A percentile compares a stretch with the other conserved stretches of the same genome.
Evolutionary conservation across 2,329 filamentous ascomycete species (phyloP).

Genomic region (Colletotrichum noveboracense): DNA sequence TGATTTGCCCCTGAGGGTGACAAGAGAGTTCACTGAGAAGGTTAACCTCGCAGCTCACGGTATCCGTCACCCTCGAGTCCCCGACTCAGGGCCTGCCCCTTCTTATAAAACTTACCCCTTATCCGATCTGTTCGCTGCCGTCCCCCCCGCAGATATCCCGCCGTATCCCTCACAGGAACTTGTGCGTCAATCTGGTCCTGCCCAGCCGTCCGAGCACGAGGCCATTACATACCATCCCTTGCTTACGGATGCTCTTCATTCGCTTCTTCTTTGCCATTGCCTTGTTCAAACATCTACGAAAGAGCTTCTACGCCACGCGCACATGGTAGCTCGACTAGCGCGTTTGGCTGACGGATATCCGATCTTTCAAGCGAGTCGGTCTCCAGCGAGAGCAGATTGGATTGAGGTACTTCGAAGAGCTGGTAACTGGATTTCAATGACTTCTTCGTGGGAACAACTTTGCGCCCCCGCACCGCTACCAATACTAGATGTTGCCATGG

Average conservation of each 20-base stretch:
- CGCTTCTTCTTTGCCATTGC: slow-evolving; percentile 78
- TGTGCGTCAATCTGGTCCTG: slow-evolving; percentile 33
- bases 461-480: slow-evolving; percentile 67
- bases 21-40: slow-evolving; percentile 61
- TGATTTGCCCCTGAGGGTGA: slow-evolving; percentile 64
- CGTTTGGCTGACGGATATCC: slow-evolving; percentile 81
- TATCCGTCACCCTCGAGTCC: slow-evolving; percentile 41
- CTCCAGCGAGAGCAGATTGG: slow-evolving; percentile 80
- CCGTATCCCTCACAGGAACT: slow-evolving; percentile 62
- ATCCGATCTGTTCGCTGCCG: slow-evolving; percentile 73
- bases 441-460: slow-evolving; percentile 71
- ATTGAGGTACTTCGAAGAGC: slow-evolving; percentile 73
- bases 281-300: slow-evolving; percentile 79
- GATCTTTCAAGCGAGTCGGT: slow-evolving; percentile 75
- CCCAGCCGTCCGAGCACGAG: slow-evolving; percentile 50
- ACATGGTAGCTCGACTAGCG: slow-evolving; percentile 79
- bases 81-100: slow-evolving; percentile 17
- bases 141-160: slow-evolving; percentile 70
- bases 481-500: slow-evolving; percentile 23
- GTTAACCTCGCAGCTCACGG: slow-evolving; percentile 62
- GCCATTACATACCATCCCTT: slow-evolving; percentile 82
- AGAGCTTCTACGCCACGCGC: slow-evolving; percentile 78
- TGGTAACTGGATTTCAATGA: slow-evolving; percentile 73
- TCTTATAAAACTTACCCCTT: slow-evolving; percentile 48
- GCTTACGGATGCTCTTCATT: slow-evolving; percentile 79